Conservation (phyloP, 2,329 filamentous ascomycete genomes). For the Xylaria sp. region DNA sequence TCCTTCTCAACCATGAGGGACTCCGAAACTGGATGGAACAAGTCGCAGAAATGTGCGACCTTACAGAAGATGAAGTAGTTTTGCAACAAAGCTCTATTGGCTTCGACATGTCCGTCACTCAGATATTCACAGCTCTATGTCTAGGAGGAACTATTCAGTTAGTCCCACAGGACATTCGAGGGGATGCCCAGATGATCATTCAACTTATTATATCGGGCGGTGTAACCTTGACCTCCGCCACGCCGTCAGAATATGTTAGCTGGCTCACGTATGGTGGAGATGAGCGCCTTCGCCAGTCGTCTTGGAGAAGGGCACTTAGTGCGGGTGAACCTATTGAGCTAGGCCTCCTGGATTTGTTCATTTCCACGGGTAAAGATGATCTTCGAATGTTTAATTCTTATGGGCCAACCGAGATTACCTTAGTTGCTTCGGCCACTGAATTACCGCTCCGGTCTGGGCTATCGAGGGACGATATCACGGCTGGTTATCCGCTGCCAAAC, state of each 20-base stretch:
- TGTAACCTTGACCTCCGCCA: background rate
- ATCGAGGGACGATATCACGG: background rate
- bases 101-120: conserved; percentile 49
- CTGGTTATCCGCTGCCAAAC: conserved; percentile 31
- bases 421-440: background rate
- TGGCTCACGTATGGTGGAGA: background rate
- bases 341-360: conserved; percentile 24
- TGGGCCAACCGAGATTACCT: conserved; percentile 39
- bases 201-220: conserved; percentile 40
- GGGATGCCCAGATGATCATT: conserved; percentile 43
- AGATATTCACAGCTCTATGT: conserved; percentile 44
- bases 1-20: conserved; percentile 19
- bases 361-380: background rate
- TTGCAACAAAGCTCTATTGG: conserved; percentile 48
- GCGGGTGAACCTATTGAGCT: conserved; percentile 23
- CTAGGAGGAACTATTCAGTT: conserved; percentile 46
- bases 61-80: conserved; percentile 25
- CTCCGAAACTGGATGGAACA: conserved; percentile 26
- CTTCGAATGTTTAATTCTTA: conserved; percentile 36
- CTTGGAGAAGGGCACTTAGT: background rate
- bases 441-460: no score
- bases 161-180: conserved; percentile 36
- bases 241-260: background rate
- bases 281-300: background rate
- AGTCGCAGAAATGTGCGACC: no score